Evolutionary conservation across 257 asterid genomes (phyloP).

Genomic region (Echium plantagineum): DNA sequence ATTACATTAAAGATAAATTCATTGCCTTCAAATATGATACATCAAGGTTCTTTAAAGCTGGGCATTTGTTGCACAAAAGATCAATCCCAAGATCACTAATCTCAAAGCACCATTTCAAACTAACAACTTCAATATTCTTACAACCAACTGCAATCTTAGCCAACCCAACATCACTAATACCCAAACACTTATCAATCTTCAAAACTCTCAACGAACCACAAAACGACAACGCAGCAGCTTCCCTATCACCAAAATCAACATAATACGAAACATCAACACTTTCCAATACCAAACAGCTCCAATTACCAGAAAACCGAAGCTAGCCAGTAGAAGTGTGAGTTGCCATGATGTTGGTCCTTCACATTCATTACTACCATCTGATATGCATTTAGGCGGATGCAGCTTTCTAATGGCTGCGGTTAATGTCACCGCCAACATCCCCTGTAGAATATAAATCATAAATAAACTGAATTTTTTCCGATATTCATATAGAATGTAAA

Average conservation of each 20-base stretch:
- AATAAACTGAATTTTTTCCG: neutral
- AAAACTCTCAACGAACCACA: conserved; percentile 35
- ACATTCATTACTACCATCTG: conserved; percentile 2
- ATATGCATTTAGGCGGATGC: conserved; percentile 18
- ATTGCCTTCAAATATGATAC: conserved; percentile 47
- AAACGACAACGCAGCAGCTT: conserved; percentile 46
- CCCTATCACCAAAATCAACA: conserved; percentile 48
- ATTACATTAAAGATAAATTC: too few relatives aligned
- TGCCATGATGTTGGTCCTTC: conserved; percentile 16
- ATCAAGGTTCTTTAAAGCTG: conserved; percentile 35
- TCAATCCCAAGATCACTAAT: conserved; percentile 51
- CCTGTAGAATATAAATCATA: conserved; percentile 5
- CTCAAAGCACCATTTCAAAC: conserved; percentile 56
- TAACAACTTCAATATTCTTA: conserved; percentile 31
- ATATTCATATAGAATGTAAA: neutral
- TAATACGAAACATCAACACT: conserved; percentile 45
- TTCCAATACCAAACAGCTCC: conserved; percentile 28
- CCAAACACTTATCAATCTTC: conserved; percentile 42
- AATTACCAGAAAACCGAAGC: conserved; percentile 13
- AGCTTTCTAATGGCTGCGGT: conserved; percentile 17
- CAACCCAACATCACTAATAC: conserved; percentile 53
- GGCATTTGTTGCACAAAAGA: conserved; percentile 45
- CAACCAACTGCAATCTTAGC: conserved; percentile 54
- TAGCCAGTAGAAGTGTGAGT: conserved; percentile 11
- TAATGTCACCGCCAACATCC: conserved; percentile 16